Evolutionary conservation across 176 grass and related monocot species (phyloP).

Genomic region (Urochloa ruziziensis): DNA sequence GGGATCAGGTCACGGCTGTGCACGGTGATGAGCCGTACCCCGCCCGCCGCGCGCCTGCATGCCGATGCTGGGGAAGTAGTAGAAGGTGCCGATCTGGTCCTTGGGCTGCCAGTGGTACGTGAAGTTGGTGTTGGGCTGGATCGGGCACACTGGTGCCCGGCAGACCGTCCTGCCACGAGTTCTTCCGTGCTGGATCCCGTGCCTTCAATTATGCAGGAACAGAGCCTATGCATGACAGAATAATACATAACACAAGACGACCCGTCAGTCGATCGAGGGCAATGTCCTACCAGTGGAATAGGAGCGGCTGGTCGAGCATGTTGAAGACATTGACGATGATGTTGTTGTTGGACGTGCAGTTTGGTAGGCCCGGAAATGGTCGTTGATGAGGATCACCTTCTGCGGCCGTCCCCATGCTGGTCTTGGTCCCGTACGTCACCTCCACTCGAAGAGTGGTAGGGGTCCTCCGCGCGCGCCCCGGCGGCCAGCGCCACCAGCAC

Average conservation of each 20-base stretch:
- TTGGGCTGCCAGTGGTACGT: conserved; percentile 90
- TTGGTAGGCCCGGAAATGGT: conserved; percentile 78
- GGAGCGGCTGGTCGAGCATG: conserved; percentile 77
- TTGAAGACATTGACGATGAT: conserved; percentile 92
- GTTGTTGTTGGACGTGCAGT: conserved; percentile 93
- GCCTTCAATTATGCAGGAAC: too few species aligned
- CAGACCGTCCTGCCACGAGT: conserved; percentile 88
- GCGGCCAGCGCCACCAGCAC: conserved; percentile 42
- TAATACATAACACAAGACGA: too few species aligned
- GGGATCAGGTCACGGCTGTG: conserved; percentile 92
- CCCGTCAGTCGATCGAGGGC: too few species aligned
- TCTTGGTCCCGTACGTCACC: conserved; percentile 74
- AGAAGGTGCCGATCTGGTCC: conserved; percentile 96
- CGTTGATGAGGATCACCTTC: conserved; percentile 83
- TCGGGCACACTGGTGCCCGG: conserved; percentile 79
- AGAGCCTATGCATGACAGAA: too few species aligned
- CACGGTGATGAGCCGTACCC: conserved; percentile 60
- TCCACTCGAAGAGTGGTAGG: conserved; percentile 87
- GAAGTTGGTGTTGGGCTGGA: conserved; percentile 74
- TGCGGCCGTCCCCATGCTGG: conserved; percentile 54
- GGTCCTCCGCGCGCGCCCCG: conserved; percentile 69
- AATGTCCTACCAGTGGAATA: conserved; percentile 88
- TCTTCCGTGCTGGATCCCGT: conserved; percentile 95
- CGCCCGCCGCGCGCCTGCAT: conserved; percentile 82
- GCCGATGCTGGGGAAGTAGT: conserved; percentile 82